A percentile compares a stretch with the other conserved stretches of the same genome.
phyloP scores from a whole-genome alignment of 2,329 filamentous ascomycete species.

The Diaporthe sp. region DNA sequence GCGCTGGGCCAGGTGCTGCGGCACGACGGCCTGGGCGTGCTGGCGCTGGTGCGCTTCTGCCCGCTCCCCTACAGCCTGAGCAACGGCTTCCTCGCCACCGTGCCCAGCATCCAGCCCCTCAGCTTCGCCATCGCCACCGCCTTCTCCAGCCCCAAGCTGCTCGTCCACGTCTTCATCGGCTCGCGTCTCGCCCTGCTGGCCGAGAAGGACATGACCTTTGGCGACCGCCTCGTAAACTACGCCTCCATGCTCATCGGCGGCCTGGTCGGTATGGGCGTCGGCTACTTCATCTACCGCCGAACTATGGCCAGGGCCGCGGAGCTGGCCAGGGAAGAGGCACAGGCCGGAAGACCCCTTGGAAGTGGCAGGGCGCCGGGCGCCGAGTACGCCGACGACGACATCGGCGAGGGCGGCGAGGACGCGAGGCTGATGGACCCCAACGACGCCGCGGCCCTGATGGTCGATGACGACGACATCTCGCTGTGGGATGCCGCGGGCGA shows the following conservation, averaged over 20 bases:
- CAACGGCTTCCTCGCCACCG: constrained; percentile 94
- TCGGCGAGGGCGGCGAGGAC: constrained; percentile 51
- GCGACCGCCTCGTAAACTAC: constrained; percentile 87
- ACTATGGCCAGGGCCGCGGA: constrained; percentile 74
- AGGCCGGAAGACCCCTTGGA: constrained; percentile 42
- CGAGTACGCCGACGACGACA: constrained; percentile 56
- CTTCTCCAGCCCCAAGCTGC: constrained; percentile 81
- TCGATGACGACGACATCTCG: constrained; percentile 68
- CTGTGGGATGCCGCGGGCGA: constrained; percentile 64
- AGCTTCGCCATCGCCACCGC: constrained; percentile 87
- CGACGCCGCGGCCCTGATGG: constrained; percentile 67
- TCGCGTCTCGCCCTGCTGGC: constrained; percentile 84
- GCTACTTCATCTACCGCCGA: constrained; percentile 85
- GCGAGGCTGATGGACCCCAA: constrained; percentile 47
- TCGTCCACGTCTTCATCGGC: constrained; percentile 94
- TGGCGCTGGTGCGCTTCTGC: constrained; percentile 93
- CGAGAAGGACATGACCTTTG: constrained; percentile 85
- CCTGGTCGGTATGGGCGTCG: constrained; percentile 79
- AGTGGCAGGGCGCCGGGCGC: constrained; percentile 34
- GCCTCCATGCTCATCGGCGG: constrained; percentile 80
- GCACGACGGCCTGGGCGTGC: constrained; percentile 87
- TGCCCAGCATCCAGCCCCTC: constrained; percentile 84
- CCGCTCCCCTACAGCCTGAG: constrained; percentile 92
- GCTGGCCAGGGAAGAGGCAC: constrained; percentile 62
- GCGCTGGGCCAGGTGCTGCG: constrained; percentile 90